phyloP scores from a whole-genome alignment of 2,329 filamentous ascomycete genomes.

The Colletotrichum sp. region DNA sequence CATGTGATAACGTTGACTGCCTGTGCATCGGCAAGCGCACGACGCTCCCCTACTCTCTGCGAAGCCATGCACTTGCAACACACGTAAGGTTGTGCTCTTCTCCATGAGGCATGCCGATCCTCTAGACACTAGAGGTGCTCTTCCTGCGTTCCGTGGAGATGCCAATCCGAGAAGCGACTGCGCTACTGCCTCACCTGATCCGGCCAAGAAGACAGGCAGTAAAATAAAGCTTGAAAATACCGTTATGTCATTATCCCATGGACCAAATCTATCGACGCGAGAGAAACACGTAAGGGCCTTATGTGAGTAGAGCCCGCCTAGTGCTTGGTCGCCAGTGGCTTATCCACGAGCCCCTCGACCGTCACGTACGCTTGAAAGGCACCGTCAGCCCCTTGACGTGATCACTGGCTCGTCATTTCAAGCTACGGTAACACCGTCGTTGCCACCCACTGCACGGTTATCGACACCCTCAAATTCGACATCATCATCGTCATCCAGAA shows the following conservation, averaged over 20 bases:
- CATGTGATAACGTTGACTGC: background rate
- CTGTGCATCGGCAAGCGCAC: background rate
- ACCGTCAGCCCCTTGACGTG: background rate
- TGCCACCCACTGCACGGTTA: conserved; percentile 28
- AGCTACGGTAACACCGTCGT: conserved; percentile 8
- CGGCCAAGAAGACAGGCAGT: background rate
- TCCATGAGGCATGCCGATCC: background rate
- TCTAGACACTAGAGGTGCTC: background rate
- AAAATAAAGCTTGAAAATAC: background rate
- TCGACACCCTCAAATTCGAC: conserved; percentile 44
- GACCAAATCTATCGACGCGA: background rate
- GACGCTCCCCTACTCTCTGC: background rate
- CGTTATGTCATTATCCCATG: conserved; percentile 14
- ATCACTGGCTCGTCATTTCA: background rate
- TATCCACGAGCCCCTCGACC: background rate
- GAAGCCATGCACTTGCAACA: background rate
- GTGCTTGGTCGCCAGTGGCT: background rate
- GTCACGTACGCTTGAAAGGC: background rate
- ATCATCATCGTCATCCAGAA: conserved; percentile 62
- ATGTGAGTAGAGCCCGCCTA: background rate
- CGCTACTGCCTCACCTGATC: background rate
- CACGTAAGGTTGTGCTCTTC: background rate
- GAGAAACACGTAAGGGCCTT: background rate
- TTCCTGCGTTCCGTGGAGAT: background rate
- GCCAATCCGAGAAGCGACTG: background rate